phyloP scores from a whole-genome alignment of 2,329 filamentous ascomycete species.

The Neonectria sp. region DNA sequence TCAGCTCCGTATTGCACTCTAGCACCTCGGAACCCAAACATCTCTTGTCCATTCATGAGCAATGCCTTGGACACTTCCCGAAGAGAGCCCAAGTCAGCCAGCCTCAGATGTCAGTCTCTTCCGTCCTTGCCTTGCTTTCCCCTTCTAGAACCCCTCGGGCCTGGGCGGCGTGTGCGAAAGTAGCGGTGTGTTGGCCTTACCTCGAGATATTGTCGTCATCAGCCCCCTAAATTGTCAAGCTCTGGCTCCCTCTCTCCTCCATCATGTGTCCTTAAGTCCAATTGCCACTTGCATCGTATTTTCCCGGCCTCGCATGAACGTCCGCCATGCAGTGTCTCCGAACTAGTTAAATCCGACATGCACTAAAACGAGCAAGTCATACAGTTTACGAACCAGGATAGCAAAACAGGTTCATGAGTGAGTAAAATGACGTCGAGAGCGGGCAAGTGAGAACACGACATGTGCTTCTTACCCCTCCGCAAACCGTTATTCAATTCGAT shows the following conservation, averaged over 20 bases:
- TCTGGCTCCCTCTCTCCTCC: neutral
- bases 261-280: neutral
- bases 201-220: slow-evolving; percentile 8
- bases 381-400: neutral
- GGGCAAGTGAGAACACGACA: neutral
- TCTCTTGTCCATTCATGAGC: neutral
- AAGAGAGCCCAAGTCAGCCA: neutral
- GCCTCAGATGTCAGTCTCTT: neutral
- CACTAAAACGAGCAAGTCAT: neutral
- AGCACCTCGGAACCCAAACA: neutral
- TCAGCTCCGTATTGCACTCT: neutral
- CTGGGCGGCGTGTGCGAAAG: neutral
- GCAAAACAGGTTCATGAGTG: neutral
- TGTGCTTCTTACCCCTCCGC: neutral
- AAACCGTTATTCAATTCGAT: slow-evolving; percentile 4
- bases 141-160: neutral
- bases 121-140: neutral
- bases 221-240: neutral
- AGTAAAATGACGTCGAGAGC: neutral
- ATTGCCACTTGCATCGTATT: neutral
- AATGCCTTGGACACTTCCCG: too few species aligned
- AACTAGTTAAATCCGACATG: neutral
- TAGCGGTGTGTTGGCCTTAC: slow-evolving; percentile 20
- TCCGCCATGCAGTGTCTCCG: neutral
- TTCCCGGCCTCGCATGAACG: slow-evolving; percentile 1